A percentile compares a stretch with the other conserved stretches of the same genome.
These are phyloP conservation scores for Anthostomella pinea DNA, from an alignment of 2,329 filamentous ascomycete genomes.

Conservation along the genomic window DNA sequence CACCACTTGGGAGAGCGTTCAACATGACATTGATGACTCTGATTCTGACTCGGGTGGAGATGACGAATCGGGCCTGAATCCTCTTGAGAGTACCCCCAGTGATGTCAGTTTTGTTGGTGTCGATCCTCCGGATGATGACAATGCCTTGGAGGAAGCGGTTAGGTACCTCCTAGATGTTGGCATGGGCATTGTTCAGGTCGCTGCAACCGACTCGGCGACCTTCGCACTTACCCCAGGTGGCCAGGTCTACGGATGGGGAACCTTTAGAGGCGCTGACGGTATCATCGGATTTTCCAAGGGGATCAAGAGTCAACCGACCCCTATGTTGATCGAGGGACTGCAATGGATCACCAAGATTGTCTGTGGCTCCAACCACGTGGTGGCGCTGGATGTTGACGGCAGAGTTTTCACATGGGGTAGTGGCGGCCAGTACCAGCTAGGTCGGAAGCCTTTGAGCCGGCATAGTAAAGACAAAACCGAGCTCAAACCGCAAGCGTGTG, in stretches of 20 bases:
- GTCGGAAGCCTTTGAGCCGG: slow-evolving; percentile 54
- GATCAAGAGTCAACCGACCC: slow-evolving; percentile 45
- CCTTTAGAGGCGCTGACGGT: slow-evolving; percentile 57
- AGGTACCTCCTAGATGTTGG: no score
- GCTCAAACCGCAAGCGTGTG: slow-evolving; percentile 40
- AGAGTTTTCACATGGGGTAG: slow-evolving; percentile 74
- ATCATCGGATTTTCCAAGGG: slow-evolving; percentile 61
- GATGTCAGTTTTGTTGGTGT: no score
- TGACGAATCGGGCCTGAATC: slow-evolving; percentile 65
- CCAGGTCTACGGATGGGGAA: slow-evolving; percentile 66
- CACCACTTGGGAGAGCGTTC: slow-evolving; percentile 63
- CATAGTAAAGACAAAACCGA: slow-evolving; percentile 23
- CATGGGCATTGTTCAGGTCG: slow-evolving; percentile 60
- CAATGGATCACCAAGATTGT: slow-evolving; percentile 63
- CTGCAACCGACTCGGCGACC: slow-evolving; percentile 60
- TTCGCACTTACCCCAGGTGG: slow-evolving; percentile 64
- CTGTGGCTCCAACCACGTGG: slow-evolving; percentile 67
- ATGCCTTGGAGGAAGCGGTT: no score
- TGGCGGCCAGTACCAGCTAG: slow-evolving; percentile 72
- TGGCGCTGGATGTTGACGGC: slow-evolving; percentile 67
- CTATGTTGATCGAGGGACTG: slow-evolving; percentile 50
- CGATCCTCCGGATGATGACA: no score
- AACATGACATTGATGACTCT: slow-evolving; percentile 46
- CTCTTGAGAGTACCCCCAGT: slow-evolving; percentile 71
- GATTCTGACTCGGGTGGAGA: slow-evolving; percentile 47